A percentile compares a stretch with the other conserved stretches of the same genome.
These are phyloP conservation scores for Papilionanthe hybrid DNA, from an alignment of 116 monocot species.

Conservation along the genomic window DNA sequence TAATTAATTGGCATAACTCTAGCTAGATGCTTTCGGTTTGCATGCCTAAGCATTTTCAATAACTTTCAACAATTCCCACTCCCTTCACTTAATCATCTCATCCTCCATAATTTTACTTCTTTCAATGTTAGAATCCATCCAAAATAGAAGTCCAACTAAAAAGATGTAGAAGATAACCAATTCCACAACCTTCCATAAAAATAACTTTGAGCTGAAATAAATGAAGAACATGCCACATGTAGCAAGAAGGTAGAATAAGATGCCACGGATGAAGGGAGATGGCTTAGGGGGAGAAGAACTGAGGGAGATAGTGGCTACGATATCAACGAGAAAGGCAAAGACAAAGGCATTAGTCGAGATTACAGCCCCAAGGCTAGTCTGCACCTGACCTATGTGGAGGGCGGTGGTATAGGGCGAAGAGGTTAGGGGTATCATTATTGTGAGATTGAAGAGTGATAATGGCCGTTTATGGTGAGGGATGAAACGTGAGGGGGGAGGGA, in stretches of 20 bases:
- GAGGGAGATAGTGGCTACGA: conserved; percentile 48
- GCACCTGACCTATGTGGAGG: conserved; percentile 49
- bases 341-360: conserved; percentile 92
- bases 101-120: no score
- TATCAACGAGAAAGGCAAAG: conserved; percentile 82
- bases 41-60: no score
- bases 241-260: no score
- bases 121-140: conserved; percentile 99
- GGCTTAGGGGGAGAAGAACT: no score
- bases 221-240: conserved; percentile 86
- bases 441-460: conserved; percentile 89
- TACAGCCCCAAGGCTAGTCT: conserved; percentile 68
- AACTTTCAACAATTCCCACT: no score
- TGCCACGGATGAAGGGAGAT: conserved; percentile 53
- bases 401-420: conserved; percentile 64
- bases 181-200: conserved; percentile 76
- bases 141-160: conserved; percentile 82
- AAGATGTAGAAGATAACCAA: conserved; percentile 71
- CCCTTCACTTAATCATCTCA: no score
- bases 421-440: conserved; percentile 84
- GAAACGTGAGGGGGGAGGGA: conserved; percentile 57
- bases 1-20: no score
- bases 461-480: conserved; percentile 64
- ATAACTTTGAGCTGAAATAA: conserved; percentile 90
- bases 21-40: no score